Evolutionary conservation across 768 basidiomycete genomes (phyloP), one percentile per base, ranked within the genome.

Genomic region (Cystobasidium ongulense): DNA sequence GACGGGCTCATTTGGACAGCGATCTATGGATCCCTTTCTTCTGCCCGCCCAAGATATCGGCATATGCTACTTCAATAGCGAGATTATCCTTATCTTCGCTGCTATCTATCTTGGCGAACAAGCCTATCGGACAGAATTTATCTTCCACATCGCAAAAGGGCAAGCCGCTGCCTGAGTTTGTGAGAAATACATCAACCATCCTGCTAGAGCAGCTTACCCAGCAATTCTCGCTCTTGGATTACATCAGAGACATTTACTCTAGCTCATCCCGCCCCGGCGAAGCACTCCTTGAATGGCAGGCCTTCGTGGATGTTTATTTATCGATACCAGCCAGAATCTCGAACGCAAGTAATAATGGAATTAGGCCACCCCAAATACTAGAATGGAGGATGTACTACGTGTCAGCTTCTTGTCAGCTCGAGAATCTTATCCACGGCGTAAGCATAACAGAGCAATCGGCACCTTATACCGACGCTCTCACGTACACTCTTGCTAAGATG

Each of bases 321-420:
- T 36, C 74, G 15, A 38, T 75, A 25, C 74, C 74, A 8, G 57
- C 70, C 29, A 75, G 41, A 46, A 59, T 72, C 3, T 13, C 74
- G 23, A 75, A 70, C 43, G 36, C 70, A 27, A 27, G 5, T 13
- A 3, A 11, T n/a, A 11, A 54, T 25, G 25, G 46, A n/a, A 38
- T 54, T 57, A n/a, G 3, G 10, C 21, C 62, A 11, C 52, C 74
- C 21, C 8, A 11, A 17, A 43, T 1, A 15, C 31, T 74, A 15
- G 36, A 74, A 25, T 75, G 74, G 74, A 62, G 52, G 18, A n/a
- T 25, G 2, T 72, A 38, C 38, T 39, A 62, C 29, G 15, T 52
- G 29, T 25, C 25, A 18, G 10, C 21, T 31, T 27, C 27, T 25
- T 29, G 61, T 29, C 61, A 39, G 29, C 23, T 41, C 1, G 54